phyloP scores from a whole-genome alignment of 306 rosid genomes.

The barrel medic (Medicago truncatula) region MtrunA17r5.0-ANR NC_053042.1:37836501-37837000 shows the following conservation, averaged over 20 bases:
- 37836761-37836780: no score
- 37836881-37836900: not conserved
- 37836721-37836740: no score
- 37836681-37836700: no score
- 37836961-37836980: not conserved
- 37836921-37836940: not conserved
- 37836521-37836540: not conserved
- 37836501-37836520: conserved; percentile 2
- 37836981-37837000: not conserved
- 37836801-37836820: no score
- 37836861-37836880: not conserved
- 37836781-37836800: no score
- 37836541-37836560: conserved; percentile 1
- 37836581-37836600: not conserved
- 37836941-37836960: not conserved
- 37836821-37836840: conserved; percentile 2
- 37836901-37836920: not conserved
- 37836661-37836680: no score
- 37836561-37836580: not conserved
- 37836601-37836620: not conserved
- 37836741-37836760: no score
- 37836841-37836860: not conserved
- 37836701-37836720: no score
- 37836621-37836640: not conserved
- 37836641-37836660: not conserved